Base-by-base conservation (phyloP, 1,284 basidiomycete species). In the Ustilago bromivora region DNA sequence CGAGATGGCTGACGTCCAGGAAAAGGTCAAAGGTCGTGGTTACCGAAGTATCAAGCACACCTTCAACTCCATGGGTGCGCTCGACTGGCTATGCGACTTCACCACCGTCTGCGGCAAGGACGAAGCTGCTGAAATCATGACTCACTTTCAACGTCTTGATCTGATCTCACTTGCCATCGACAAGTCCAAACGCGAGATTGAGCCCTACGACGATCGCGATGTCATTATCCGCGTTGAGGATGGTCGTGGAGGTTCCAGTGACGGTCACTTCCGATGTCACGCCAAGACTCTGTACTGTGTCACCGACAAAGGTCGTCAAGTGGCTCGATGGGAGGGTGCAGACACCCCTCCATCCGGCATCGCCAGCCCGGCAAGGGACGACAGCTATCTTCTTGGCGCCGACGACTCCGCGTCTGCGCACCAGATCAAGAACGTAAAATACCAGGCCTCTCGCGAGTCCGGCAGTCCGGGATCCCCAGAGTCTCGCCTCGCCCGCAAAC, bases 31-130 rank as follows among this genome's bases (percentile, higher is more conserved):
- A 51, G 92, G 11, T 90, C 92, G 12, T 93, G 92, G 86, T 92
- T 92, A 60, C 92, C 93, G 74, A 88, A 91, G 28, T 88, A 89
- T 92, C 87, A 93, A 92, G 85, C 90, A 92, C 86, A 94, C 93
- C 82, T 98, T 99, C 86, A 89, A 91, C 34, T 94, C 96, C 32
- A 90, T 93, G 61, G 90, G 90, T 43, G 95, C 94, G 0, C 89
- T 98, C 66, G 95, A 98, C 87, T 99, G 97, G 97, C 91, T 99
- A 60, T 93, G 94, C 85, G 96, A 99, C 87, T 98, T 95, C 80
- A 96, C 96, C 0, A 98, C 96, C 0, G 94, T 96, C 52, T 94
- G 96, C 57, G 96, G 95, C 28, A 89, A 94, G 61, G 97, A 99
- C 85, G 97, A 99, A 87, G 96, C 95, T 0, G 95, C 95, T 28